phyloP scores from a whole-genome alignment of 2,329 filamentous ascomycete species.

The Aspergillus sp. region DNA sequence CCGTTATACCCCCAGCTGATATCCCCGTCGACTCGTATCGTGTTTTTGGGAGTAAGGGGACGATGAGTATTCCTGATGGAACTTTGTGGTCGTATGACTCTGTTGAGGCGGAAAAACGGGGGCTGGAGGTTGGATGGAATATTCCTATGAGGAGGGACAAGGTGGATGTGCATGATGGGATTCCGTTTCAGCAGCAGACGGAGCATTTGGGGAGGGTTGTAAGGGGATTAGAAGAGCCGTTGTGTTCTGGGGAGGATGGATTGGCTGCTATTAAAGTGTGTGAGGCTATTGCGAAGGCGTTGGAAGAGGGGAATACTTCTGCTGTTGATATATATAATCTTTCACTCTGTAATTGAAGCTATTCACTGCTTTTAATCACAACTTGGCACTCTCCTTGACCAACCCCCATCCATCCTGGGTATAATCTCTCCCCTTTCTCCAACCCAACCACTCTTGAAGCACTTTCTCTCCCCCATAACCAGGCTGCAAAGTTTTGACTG shows the following conservation, averaged over 20 bases:
- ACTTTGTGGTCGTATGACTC: conserved; percentile 2
- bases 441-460: conserved; percentile 66
- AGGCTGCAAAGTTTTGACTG: conserved; percentile 50
- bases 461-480: conserved; percentile 66
- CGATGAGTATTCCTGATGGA: conserved; percentile 4
- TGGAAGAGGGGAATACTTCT: background rate
- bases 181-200: background rate
- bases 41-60: conserved; percentile 3
- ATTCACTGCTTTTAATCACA: background rate
- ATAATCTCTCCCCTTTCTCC: conserved; percentile 59
- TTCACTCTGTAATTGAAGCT: too few species aligned
- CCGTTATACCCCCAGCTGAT: conserved; percentile 4
- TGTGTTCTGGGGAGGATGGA: conserved; percentile 10
- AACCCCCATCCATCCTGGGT: background rate
- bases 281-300: conserved; percentile 3
- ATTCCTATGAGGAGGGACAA: background rate
- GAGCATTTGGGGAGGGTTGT: conserved; percentile 4
- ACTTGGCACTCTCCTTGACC: background rate
- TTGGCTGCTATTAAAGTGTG: conserved; percentile 7
- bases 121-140: background rate
- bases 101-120: background rate
- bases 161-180: background rate
- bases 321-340: too few species aligned
- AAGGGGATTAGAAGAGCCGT: conserved; percentile 1
- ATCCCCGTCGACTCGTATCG: conserved; percentile 5